These are phyloP conservation scores for Favolaschia claudopus DNA, from an alignment of 768 basidiomycete genomes.

Conservation along the genomic window DNA sequence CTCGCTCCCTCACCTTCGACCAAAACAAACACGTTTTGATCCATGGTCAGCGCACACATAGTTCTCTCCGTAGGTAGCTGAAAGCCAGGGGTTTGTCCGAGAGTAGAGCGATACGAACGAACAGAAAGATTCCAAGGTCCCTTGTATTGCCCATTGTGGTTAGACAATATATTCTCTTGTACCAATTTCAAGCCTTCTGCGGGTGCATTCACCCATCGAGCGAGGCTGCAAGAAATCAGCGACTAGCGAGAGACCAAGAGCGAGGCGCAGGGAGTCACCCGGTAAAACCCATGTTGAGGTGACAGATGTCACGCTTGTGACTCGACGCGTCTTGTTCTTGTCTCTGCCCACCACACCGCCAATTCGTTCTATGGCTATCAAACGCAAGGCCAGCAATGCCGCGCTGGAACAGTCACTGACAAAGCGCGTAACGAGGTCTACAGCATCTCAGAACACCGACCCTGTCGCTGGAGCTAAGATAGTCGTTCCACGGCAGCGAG, in stretches of 20 bases:
- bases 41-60: constrained; percentile 82
- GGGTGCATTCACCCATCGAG: constrained; percentile 86
- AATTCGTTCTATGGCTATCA: constrained; percentile 44
- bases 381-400: constrained; percentile 49
- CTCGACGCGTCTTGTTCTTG: constrained; percentile 23
- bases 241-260: constrained; percentile 1
- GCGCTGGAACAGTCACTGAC: constrained; percentile 32
- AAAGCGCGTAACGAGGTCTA: constrained; percentile 39
- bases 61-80: constrained; percentile 66
- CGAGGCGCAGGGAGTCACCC: constrained; percentile 50
- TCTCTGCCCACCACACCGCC: constrained; percentile 11
- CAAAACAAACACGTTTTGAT: constrained; percentile 80
- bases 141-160: constrained; percentile 70
- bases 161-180: constrained; percentile 69
- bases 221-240: constrained; percentile 55
- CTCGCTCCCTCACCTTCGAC: too few species aligned
- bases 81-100: constrained; percentile 61
- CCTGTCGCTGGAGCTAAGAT: neutral
- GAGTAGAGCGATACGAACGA: constrained; percentile 78
- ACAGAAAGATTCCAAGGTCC: constrained; percentile 77
- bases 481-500: neutral
- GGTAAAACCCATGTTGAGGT: constrained; percentile 63
- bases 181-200: constrained; percentile 73
- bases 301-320: constrained; percentile 37
- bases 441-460: constrained; percentile 5